Evolutionary conservation across 2,329 filamentous ascomycete genomes (phyloP).

Genomic region (Sordariomycetes sp.): DNA sequence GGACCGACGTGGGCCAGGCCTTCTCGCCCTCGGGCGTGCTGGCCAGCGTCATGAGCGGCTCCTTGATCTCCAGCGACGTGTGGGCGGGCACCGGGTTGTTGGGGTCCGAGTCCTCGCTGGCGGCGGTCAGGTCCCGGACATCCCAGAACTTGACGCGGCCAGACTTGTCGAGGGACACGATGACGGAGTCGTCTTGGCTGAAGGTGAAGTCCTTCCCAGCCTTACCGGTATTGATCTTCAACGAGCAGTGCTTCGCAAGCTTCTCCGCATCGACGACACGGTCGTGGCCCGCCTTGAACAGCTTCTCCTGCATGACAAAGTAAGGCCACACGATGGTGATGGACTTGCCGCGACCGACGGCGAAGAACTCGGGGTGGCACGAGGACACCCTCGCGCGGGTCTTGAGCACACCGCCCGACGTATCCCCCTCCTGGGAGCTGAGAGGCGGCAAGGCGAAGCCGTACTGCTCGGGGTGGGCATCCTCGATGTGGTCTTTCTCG

Average conservation of each 20-base stretch:
- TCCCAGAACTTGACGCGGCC: slow-evolving; percentile 98
- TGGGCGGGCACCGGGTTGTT: slow-evolving; percentile 38
- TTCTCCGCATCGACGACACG: slow-evolving; percentile 74
- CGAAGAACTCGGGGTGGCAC: slow-evolving; percentile 84
- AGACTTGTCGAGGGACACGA: slow-evolving; percentile 93
- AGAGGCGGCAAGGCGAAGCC: slow-evolving; percentile 85
- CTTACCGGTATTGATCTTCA: slow-evolving; percentile 95
- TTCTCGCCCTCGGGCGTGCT: slow-evolving; percentile 84
- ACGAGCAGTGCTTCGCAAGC: slow-evolving; percentile 71
- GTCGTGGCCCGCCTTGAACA: slow-evolving; percentile 50
- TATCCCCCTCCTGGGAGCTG: slow-evolving; percentile 75
- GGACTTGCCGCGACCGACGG: slow-evolving; percentile 87
- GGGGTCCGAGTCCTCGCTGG: slow-evolving; percentile 34
- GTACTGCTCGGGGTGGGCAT: slow-evolving; percentile 67
- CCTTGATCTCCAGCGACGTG: slow-evolving; percentile 62
- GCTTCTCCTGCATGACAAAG: slow-evolving; percentile 46
- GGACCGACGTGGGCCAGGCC: slow-evolving; percentile 90
- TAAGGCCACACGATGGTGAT: slow-evolving; percentile 77
- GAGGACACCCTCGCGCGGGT: slow-evolving; percentile 86
- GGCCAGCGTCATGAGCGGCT: slow-evolving; percentile 73
- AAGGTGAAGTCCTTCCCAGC: slow-evolving; percentile 97
- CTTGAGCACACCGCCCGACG: slow-evolving; percentile 85
- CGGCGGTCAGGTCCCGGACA: slow-evolving; percentile 60
- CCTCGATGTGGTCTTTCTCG: slow-evolving; percentile 67
- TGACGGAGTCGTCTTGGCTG: slow-evolving; percentile 88